These are phyloP conservation scores for Suillus hirtellus DNA, from an alignment of 768 basidiomycete species.

Conservation along the genomic window DNA sequence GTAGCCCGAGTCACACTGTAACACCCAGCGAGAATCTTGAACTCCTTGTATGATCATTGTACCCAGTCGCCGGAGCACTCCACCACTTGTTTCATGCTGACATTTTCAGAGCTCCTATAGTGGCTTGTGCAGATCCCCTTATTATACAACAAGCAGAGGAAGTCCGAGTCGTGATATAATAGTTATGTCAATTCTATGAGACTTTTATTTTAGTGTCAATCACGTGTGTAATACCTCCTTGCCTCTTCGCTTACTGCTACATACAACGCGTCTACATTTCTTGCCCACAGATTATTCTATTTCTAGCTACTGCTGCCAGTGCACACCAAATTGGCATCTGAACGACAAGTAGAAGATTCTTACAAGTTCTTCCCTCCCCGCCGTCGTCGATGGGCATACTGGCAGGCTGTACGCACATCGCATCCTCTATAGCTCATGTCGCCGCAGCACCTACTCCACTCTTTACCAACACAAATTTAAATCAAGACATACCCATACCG, in stretches of 20 bases:
- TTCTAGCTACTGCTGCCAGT: neutral
- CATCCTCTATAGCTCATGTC: constrained; percentile 1
- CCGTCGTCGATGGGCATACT: constrained; percentile 7
- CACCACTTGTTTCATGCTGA: constrained; percentile 64
- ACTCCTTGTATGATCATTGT: constrained; percentile 82
- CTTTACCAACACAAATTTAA: constrained; percentile 7
- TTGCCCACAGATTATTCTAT: constrained; percentile 6
- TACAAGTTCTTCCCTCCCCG: neutral
- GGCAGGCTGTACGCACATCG: neutral
- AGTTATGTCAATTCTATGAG: neutral
- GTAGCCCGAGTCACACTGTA: constrained; percentile 2
- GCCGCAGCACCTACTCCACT: constrained; percentile 2
- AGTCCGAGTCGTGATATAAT: neutral
- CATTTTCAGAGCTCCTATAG: neutral
- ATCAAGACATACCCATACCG: constrained; percentile 39
- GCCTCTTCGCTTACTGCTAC: neutral
- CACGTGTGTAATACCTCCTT: neutral
- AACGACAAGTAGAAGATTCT: constrained; percentile 11
- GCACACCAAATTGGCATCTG: neutral
- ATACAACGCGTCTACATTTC: neutral
- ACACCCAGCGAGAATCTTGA: constrained; percentile 66
- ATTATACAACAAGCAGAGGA: neutral
- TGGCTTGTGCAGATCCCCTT: neutral
- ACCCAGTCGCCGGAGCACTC: constrained; percentile 89
- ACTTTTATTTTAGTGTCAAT: neutral